A percentile compares a stretch with the other conserved stretches of the same genome.
Evolutionary conservation across 306 rosid species (phyloP).

Genomic region (Vachellia collinsii): DNA sequence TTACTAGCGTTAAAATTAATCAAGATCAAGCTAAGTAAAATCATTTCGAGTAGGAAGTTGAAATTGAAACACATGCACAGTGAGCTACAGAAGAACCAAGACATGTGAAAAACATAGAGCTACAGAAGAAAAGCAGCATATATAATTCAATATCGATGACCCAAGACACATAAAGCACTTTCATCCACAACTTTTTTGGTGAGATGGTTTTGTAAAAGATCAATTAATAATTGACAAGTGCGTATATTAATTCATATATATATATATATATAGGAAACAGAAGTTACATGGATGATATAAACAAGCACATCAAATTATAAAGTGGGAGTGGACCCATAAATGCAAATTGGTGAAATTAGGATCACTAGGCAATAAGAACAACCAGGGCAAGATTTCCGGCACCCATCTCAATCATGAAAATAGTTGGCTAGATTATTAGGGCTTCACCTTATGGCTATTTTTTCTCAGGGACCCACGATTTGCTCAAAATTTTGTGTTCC

Average conservation of each 20-base stretch:
- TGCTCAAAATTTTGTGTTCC: not conserved
- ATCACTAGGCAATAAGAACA: constrained; percentile 17
- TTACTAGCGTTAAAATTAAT: no score
- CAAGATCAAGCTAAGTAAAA: no score
- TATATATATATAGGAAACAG: not conserved
- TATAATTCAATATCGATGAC: not conserved
- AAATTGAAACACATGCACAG: no score
- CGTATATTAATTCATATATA: not conserved
- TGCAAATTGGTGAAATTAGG: constrained; percentile 36
- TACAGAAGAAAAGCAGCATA: not conserved
- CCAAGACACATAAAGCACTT: not conserved
- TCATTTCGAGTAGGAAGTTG: no score
- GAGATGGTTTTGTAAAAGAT: constrained; percentile 9
- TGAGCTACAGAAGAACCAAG: not conserved
- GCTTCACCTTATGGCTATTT: constrained; percentile 26
- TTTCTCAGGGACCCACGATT: constrained; percentile 31
- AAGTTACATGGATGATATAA: not conserved
- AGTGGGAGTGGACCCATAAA: constrained; percentile 15
- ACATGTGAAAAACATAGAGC: not conserved
- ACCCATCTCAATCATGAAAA: constrained; percentile 41
- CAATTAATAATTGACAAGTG: constrained; percentile 19
- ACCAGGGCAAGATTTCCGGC: constrained; percentile 34
- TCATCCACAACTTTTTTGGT: constrained; percentile 7
- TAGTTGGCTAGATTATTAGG: constrained; percentile 40
- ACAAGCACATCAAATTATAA: constrained; percentile 1